Base-by-base conservation (phyloP, 768 basidiomycete species). In the Stropharia rugosoannulata region DNA sequence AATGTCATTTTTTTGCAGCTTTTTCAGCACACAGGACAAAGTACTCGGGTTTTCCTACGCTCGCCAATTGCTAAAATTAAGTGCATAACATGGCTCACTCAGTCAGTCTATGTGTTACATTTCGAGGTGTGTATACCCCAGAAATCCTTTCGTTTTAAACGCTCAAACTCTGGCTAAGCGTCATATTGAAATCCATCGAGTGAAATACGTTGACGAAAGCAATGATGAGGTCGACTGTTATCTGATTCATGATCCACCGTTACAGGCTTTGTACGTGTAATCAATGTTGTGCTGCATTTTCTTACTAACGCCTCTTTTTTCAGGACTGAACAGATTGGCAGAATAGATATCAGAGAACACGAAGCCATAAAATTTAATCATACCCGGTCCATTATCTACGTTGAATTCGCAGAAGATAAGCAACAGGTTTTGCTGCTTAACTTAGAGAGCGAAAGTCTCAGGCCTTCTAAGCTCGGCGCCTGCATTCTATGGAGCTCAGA, bases 31-130 rank as follows among this genome's bases (percentile, higher is more conserved):
- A 54, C 60, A 16, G 62, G 63, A 1, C 63, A 63, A 37, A 47
- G 58, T 11, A 59, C 78, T 39, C 67, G 57, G 6, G 48, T 68
- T 25, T 55, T 80, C 25, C 73, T 69, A 44, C 64, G 57, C 10
- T 58, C 60, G 22, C 47, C 66, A 6, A 54, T 69, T n/a, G 15
- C 42, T 25, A 63, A 57, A 10, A 63, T 81, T 25, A 58, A 65
- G 27, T 62, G 72, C 35, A 66, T 68, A 11, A 59, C 64, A 27
- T 83, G 78, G 79, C 57, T 77, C 7, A 70, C 73, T 46, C 67
- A 75, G 51, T 64, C 66, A 6, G 64, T 65, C 2, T 80, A 77
- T 64, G 73, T 69, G 8, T 57, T 81, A 13, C 62, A 70, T 12
- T 77, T 73, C 55, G 65, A 74, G 63, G 81, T 80, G 55, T 44